Conservation (phyloP, 2,329 filamentous ascomycete genomes). For the Penicillium sp. region DNA sequence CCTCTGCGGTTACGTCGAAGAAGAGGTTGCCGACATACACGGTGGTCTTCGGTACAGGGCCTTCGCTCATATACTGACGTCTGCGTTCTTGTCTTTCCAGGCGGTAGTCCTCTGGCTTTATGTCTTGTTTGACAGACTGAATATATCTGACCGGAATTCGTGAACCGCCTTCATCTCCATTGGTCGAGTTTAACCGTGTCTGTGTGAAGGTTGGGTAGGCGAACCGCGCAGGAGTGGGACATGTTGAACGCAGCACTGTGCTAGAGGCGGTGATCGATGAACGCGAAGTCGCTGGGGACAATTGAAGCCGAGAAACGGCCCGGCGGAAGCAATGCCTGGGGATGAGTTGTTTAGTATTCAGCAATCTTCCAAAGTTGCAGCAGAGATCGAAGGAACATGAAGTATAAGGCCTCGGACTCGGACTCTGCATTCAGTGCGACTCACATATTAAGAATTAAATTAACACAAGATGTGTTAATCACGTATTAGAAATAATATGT, state of each 20-base stretch:
- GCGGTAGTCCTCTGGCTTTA: not conserved
- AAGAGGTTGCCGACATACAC: constrained; percentile 69
- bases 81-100: not conserved
- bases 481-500: not conserved
- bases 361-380: not conserved
- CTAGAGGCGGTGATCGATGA: constrained; percentile 40
- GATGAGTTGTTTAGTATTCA: constrained; percentile 1
- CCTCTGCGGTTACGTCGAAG: constrained; percentile 63
- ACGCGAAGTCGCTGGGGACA: constrained; percentile 35
- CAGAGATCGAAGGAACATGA: not conserved
- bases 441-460: not conserved
- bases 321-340: constrained; percentile 59
- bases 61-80: not conserved
- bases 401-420: not conserved
- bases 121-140: not conserved
- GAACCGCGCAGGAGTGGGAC: constrained; percentile 30
- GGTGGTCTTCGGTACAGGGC: constrained; percentile 41
- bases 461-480: not conserved
- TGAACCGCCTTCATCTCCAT: not conserved
- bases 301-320: constrained; percentile 55
- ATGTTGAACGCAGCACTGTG: constrained; percentile 35
- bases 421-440: not conserved
- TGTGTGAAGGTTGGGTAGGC: constrained; percentile 9
- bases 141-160: not conserved
- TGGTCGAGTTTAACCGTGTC: constrained; percentile 17